Percentiles rank a stretch among this genome's conserved stretches.
Conservation (phyloP, 2,329 filamentous ascomycete genomes). For the Dothidotthia symphoricarpi region DNA sequence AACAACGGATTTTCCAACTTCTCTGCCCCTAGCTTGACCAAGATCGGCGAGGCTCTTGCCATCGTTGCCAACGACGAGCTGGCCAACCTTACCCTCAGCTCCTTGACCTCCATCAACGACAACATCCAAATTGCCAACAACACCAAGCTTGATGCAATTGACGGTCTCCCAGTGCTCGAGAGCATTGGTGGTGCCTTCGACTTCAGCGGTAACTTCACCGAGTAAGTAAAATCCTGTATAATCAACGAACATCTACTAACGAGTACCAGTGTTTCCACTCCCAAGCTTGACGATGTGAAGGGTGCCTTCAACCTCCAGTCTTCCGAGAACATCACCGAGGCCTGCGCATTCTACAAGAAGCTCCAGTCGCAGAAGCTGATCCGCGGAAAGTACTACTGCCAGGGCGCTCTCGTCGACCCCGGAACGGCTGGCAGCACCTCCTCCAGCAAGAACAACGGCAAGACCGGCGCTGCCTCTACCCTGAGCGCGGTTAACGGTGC, state of each 20-base stretch:
- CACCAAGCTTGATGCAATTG: constrained; percentile 65
- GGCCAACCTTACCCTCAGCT: constrained; percentile 73
- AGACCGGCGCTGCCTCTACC: constrained; percentile 41
- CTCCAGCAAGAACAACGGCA: constrained; percentile 23
- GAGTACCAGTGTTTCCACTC: constrained; percentile 64
- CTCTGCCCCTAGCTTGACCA: constrained; percentile 67
- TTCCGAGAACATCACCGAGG: constrained; percentile 41
- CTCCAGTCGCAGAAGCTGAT: constrained; percentile 45
- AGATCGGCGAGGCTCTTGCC: constrained; percentile 58
- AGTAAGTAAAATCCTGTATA: constrained; percentile 57
- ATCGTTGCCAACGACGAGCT: constrained; percentile 58
- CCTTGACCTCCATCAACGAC: constrained; percentile 67
- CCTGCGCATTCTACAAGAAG: constrained; percentile 45
- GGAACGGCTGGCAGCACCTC: constrained; percentile 38
- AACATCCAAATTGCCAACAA: constrained; percentile 90
- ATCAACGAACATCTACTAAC: constrained; percentile 30
- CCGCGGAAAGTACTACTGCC: constrained; percentile 46
- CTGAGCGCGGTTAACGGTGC: constrained; percentile 44
- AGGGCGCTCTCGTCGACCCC: constrained; percentile 40
- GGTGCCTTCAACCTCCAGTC: constrained; percentile 55
- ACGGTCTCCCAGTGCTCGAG: constrained; percentile 66
- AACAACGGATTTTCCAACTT: constrained; percentile 68
- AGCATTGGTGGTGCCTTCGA: constrained; percentile 76
- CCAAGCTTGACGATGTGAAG: constrained; percentile 49
- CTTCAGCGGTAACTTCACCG: constrained; percentile 78